A percentile compares a stretch with the other conserved stretches of the same genome.
phyloP scores from a whole-genome alignment of 192 early-diverging fungal species.

The Podila horticola region DNA sequence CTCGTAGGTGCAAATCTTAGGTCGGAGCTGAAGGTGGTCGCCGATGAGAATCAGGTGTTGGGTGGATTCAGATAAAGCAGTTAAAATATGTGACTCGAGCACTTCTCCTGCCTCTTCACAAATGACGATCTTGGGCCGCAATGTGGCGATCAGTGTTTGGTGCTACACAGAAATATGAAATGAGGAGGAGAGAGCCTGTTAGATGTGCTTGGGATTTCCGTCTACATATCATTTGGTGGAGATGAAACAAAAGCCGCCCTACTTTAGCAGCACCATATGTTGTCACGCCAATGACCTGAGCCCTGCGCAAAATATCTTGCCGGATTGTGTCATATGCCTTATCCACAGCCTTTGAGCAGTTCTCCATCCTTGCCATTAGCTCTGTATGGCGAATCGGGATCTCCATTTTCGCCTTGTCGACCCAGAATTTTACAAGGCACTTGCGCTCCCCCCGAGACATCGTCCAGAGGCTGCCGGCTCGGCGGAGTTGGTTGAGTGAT shows the following conservation, averaged over 20 bases:
- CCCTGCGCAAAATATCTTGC: conserved; percentile 26
- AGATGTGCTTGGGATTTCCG: too few species aligned
- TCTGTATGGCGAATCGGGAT: conserved; percentile 24
- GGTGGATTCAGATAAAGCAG: conserved; percentile 52
- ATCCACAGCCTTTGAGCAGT: background rate
- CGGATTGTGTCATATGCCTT: conserved; percentile 45
- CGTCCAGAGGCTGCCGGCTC: conserved; percentile 57
- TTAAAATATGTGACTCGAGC: conserved; percentile 64
- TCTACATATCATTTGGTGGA: too few species aligned
- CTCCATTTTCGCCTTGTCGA: conserved; percentile 9
- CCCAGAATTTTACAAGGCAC: conserved; percentile 52
- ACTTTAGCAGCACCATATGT: conserved; percentile 66
- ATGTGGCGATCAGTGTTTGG: conserved; percentile 48
- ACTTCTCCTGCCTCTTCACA: conserved; percentile 71
- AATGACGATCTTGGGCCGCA: conserved; percentile 62
- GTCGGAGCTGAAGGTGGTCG: conserved; percentile 53
- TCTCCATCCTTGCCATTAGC: conserved; percentile 24
- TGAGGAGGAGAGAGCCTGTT: too few species aligned
- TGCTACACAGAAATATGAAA: background rate
- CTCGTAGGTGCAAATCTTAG: conserved; percentile 33
- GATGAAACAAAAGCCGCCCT: too few species aligned
- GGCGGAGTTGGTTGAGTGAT: background rate
- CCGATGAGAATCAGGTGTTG: conserved; percentile 69
- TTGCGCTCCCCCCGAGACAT: conserved; percentile 57
- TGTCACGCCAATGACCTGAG: conserved; percentile 65